Percentiles rank a stretch among this genome's conserved stretches.
Conservation (phyloP, 352 stramenopile genomes). For the Pythium oligandrum region DNA sequence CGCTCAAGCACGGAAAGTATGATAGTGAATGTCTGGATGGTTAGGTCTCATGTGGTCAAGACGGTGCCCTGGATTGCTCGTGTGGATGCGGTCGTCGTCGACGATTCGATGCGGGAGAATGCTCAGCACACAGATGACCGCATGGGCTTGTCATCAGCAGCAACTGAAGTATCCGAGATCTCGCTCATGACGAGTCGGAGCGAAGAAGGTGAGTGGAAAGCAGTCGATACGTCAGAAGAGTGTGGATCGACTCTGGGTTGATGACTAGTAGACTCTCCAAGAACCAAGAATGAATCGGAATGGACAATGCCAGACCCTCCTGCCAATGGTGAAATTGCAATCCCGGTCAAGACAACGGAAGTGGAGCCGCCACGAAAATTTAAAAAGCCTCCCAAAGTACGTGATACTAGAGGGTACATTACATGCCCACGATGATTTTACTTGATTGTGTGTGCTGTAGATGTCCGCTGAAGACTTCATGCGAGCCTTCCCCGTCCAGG, state of each 20-base stretch:
- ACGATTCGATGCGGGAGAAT: constrained; percentile 36
- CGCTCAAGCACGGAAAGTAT: not conserved
- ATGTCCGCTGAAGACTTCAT: constrained; percentile 55
- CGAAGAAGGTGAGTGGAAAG: not conserved
- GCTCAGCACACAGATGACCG: constrained; percentile 37
- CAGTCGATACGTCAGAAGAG: not conserved
- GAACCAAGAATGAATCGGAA: no score
- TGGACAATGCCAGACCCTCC: no score
- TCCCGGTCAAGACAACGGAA: no score
- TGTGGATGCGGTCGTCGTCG: constrained; percentile 38
- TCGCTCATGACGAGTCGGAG: constrained; percentile 27
- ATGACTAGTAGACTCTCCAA: no score
- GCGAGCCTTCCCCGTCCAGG: constrained; percentile 63
- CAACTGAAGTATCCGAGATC: constrained; percentile 32
- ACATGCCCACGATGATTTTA: no score
- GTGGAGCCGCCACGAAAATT: no score
- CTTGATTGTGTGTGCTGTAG: constrained; percentile 8
- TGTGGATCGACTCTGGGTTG: no score
- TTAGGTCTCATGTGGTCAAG: constrained; percentile 23
- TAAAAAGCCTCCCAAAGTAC: no score
- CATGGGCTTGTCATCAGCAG: constrained; percentile 23
- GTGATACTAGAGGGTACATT: no score
- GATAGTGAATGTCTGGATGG: not conserved
- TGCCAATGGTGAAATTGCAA: no score
- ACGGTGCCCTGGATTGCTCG: constrained; percentile 43